phyloP scores from a whole-genome alignment of 768 basidiomycete genomes.

The Russula virescens region DNA sequence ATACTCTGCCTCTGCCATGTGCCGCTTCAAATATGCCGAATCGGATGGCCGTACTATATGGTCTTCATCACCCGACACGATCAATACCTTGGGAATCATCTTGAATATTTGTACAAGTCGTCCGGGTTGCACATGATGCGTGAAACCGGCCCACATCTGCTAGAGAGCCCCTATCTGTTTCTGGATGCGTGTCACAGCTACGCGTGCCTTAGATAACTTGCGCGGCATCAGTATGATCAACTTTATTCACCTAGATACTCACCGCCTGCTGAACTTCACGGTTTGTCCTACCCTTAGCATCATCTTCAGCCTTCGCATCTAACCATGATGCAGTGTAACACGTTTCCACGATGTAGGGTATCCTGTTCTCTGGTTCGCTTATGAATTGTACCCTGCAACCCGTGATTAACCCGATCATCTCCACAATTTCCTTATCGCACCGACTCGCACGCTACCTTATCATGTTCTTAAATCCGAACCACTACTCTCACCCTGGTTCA shows the following conservation, averaged over 20 bases:
- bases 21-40: slow-evolving; percentile 45
- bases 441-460: slow-evolving; percentile 8
- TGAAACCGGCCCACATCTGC: slow-evolving; percentile 64
- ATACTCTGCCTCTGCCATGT: slow-evolving; percentile 52
- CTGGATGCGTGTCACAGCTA: slow-evolving; percentile 54
- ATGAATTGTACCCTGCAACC: slow-evolving; percentile 37
- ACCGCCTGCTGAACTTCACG: slow-evolving; percentile 54
- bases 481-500: slow-evolving; percentile 11
- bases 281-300: slow-evolving; percentile 58
- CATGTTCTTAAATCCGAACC: slow-evolving; percentile 22
- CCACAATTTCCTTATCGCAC: too few relatives aligned
- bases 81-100: slow-evolving; percentile 58
- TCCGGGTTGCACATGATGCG: slow-evolving; percentile 47
- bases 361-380: slow-evolving; percentile 42
- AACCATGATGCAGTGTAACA: slow-evolving; percentile 62
- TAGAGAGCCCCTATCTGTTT: slow-evolving; percentile 55
- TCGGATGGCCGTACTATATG: slow-evolving; percentile 47
- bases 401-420: slow-evolving; percentile 18
- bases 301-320: slow-evolving; percentile 43
- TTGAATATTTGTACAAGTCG: slow-evolving; percentile 35
- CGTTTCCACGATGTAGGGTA: slow-evolving; percentile 49
- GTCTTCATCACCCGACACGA: slow-evolving; percentile 66
- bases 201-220: slow-evolving; percentile 44
- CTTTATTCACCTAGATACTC: slow-evolving; percentile 11
- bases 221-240: background rate